phyloP scores from a whole-genome alignment of 257 asterid genomes.

The Mitragyna speciosa region DNA sequence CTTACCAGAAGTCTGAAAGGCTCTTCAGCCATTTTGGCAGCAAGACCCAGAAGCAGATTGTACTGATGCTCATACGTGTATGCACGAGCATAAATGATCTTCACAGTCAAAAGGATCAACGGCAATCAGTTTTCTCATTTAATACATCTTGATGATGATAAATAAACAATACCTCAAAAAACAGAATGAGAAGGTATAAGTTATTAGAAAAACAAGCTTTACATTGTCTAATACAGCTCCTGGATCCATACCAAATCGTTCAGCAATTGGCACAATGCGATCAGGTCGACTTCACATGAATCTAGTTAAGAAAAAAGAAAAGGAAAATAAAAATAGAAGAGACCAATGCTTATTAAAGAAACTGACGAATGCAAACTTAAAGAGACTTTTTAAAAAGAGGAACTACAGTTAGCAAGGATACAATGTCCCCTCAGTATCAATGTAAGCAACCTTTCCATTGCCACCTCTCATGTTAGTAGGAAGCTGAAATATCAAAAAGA shows the following conservation, averaged over 20 bases:
- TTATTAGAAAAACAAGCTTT: conserved; percentile 25
- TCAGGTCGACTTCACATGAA: conserved; percentile 82
- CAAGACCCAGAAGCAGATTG: conserved; percentile 93
- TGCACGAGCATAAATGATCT: conserved; percentile 99
- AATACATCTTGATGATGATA: not conserved
- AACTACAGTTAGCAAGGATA: conserved; percentile 52
- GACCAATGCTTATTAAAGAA: not conserved
- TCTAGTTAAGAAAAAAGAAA: conserved; percentile 36
- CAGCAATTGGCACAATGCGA: conserved; percentile 93
- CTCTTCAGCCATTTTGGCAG: conserved; percentile 99
- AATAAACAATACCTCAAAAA: not conserved
- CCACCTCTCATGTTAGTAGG: conserved; percentile 94
- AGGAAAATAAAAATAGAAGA: not conserved
- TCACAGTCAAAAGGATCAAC: not conserved
- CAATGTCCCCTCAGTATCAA: conserved; percentile 98
- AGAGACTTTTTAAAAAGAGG: not conserved
- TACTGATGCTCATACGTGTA: conserved; percentile 98
- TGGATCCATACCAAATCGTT: conserved; percentile 97
- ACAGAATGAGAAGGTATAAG: not conserved
- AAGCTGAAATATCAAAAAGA: conserved; percentile 56
- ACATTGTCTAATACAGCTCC: conserved; percentile 99
- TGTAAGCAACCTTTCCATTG: conserved; percentile 97
- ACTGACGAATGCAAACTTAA: not conserved
- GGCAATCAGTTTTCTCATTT: not conserved
- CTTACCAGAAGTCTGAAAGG: conserved; percentile 96